These are phyloP conservation scores for Cryphonectria japonica DNA, from an alignment of 2,329 filamentous ascomycete species.

Conservation along the genomic window DNA sequence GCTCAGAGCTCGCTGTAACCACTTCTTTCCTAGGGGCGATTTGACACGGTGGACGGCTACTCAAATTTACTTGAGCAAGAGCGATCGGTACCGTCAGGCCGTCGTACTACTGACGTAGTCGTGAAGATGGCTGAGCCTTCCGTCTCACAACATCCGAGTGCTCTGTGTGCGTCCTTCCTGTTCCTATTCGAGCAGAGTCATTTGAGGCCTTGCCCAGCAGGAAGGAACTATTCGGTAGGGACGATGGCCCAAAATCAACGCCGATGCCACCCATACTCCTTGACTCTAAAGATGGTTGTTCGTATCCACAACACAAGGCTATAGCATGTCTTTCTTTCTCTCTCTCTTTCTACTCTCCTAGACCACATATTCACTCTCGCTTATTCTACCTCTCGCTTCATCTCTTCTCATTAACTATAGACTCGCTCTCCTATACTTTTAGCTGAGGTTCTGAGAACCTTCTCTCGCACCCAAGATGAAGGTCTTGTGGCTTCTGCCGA, in stretches of 20 bases:
- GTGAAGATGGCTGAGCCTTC: neutral
- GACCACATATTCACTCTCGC: too few relatives aligned
- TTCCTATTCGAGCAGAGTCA: neutral
- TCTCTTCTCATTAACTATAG: neutral
- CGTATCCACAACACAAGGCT: neutral
- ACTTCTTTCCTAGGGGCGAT: neutral
- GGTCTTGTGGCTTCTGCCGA: neutral
- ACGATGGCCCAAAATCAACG: neutral
- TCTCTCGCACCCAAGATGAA: constrained; percentile 14
- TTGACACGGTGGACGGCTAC: neutral
- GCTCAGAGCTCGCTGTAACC: neutral
- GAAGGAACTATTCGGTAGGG: neutral
- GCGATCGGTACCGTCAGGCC: neutral
- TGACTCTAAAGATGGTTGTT: neutral
- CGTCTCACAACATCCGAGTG: neutral
- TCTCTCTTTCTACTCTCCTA: neutral
- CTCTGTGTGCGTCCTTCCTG: neutral
- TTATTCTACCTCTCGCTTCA: neutral
- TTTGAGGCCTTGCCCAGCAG: neutral
- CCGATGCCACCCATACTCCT: neutral
- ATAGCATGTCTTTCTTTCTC: neutral
- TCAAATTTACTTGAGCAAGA: neutral
- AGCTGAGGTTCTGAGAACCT: neutral
- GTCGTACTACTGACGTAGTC: neutral
- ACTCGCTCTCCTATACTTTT: neutral